Base-by-base conservation (phyloP, 192 early-diverging fungal species). In the Helicostylum pulchrum region DNA sequence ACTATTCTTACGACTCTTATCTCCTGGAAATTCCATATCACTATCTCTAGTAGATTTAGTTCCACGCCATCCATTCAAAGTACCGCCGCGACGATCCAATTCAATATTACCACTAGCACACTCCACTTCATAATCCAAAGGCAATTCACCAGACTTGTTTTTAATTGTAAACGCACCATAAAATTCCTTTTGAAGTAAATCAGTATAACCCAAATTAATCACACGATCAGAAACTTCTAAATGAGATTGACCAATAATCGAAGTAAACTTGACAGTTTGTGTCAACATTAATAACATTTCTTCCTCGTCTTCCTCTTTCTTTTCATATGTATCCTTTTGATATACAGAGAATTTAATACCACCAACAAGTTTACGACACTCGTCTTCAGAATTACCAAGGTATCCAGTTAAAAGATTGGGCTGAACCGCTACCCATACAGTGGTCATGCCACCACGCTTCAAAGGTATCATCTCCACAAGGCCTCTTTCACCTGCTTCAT, bases 251-350 rank as follows among this genome's bases (percentile, higher is more conserved):
- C 93, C 93, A 73, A 94, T 92, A 17, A 88, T 75, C 0, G 93
- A 88, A 5, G 77, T 84, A 46, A 94, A 94, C 59, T 87, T 91
- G 26, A 92, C 81, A 0, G 88, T 90, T 60, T 94, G 92, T 7
- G 81, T 86, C 7, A 77, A 68, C 14, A 89, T 71, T 26, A 77
- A 73, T n/a, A 85, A 66, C 15, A 85, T 59, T 1, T 67, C 67
- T 23, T 65, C 68, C 10, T 75, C 71, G 0, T 54, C 36, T 6
- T 17, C 45, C 23, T 59, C 52, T 2, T 59, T 43, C 32, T 54
- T 64, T 32, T 42, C 14, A 12, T 30, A 20, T 14, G 20, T 32
- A 39, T 72, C 65, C 14, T 89, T 84, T 53, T 83, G 76, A 52
- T 68, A 84, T 2, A 90, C 80, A 12, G 83, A 68, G 53, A 95